phyloP scores from a whole-genome alignment of 1,284 basidiomycete genomes.

The Ceratobasidium sp. region DNA sequence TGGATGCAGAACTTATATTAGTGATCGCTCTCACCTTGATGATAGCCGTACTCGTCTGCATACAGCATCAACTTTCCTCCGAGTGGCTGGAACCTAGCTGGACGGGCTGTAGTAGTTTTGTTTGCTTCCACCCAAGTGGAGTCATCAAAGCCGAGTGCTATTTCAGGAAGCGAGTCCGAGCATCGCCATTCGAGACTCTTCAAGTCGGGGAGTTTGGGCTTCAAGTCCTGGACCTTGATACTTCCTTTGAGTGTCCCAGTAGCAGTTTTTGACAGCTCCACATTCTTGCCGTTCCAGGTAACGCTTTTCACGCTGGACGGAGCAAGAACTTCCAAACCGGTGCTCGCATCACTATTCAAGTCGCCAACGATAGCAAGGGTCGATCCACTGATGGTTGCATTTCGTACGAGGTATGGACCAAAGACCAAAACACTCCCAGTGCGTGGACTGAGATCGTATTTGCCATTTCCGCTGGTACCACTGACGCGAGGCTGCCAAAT shows the following conservation, averaged over 20 bases:
- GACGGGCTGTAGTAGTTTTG: slow-evolving; percentile 54
- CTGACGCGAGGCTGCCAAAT: slow-evolving; percentile 33
- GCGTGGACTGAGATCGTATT: slow-evolving; percentile 32
- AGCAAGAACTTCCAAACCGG: slow-evolving; percentile 38
- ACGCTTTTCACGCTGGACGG: slow-evolving; percentile 37
- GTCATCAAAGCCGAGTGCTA: slow-evolving; percentile 51
- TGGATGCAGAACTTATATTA: not conserved
- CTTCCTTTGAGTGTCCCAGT: slow-evolving; percentile 32
- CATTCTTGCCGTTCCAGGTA: slow-evolving; percentile 43
- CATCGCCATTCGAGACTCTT: slow-evolving; percentile 52
- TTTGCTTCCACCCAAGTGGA: slow-evolving; percentile 52
- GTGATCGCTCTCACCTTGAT: slow-evolving; percentile 45
- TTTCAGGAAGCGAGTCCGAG: slow-evolving; percentile 55
- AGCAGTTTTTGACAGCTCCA: slow-evolving; percentile 12
- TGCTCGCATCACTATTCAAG: slow-evolving; percentile 30
- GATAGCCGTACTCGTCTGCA: slow-evolving; percentile 55
- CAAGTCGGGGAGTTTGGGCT: slow-evolving; percentile 48
- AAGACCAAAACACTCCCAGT: slow-evolving; percentile 39
- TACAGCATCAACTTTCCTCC: slow-evolving; percentile 53
- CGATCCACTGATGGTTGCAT: slow-evolving; percentile 28
- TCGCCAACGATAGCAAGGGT: slow-evolving; percentile 37
- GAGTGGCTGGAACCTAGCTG: slow-evolving; percentile 49
- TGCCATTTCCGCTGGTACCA: not conserved
- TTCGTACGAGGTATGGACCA: slow-evolving; percentile 43
- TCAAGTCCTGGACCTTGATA: slow-evolving; percentile 42